Evolutionary conservation across 306 rosid genomes (phyloP).

Genomic region (Quercus bicolor): DNA sequence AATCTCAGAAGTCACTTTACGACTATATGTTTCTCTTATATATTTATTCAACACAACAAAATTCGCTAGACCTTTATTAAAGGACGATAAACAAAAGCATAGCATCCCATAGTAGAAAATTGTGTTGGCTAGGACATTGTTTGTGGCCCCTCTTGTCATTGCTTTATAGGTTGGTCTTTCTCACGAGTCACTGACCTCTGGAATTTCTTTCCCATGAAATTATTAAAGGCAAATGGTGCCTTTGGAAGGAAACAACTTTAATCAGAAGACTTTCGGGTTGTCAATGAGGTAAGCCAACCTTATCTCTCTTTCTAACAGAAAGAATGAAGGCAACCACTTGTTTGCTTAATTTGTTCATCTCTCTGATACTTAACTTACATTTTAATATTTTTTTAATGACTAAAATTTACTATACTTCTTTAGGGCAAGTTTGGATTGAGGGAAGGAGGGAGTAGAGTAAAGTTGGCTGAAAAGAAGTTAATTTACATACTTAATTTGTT

Average conservation of each 20-base stretch:
- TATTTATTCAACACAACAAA: background rate
- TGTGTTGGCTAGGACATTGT: background rate
- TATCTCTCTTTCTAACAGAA: slow-evolving; percentile 19
- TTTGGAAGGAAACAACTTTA: slow-evolving; percentile 45
- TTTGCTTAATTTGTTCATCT: background rate
- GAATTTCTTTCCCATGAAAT: slow-evolving; percentile 26
- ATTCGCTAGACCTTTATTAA: background rate
- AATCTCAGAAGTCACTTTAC: background rate
- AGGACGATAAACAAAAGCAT: background rate
- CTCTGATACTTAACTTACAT: background rate
- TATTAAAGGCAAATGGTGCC: slow-evolving; percentile 39
- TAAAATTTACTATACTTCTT: too few relatives aligned
- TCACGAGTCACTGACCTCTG: background rate
- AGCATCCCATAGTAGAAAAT: background rate
- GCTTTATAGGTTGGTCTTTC: slow-evolving; percentile 24
- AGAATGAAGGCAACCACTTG: slow-evolving; percentile 22
- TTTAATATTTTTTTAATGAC: too few relatives aligned
- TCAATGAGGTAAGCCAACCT: slow-evolving; percentile 45
- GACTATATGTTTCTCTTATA: background rate
- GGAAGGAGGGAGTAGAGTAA: too few relatives aligned
- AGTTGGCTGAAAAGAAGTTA: too few relatives aligned
- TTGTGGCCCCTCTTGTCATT: slow-evolving; percentile 1
- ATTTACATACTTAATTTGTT: too few relatives aligned
- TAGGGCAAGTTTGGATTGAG: too few relatives aligned
- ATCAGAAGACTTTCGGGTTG: slow-evolving; percentile 46